These are phyloP conservation scores for Petunia secreta DNA, from an alignment of 257 asterid species.

Conservation along the genomic window DNA sequence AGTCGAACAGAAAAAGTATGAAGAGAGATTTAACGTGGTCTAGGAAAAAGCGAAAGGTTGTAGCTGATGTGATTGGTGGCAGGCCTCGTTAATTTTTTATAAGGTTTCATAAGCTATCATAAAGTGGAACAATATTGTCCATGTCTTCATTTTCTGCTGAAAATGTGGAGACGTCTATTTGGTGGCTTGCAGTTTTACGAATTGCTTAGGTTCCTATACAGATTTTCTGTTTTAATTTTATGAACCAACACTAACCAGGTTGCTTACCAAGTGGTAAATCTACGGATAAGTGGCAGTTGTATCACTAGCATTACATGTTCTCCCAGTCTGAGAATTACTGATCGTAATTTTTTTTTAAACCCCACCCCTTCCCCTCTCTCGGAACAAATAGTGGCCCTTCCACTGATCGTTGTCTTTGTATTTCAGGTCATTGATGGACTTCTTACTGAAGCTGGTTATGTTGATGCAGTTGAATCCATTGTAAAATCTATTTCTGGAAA, in stretches of 20 bases:
- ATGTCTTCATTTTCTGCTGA: neutral
- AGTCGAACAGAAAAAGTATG: neutral
- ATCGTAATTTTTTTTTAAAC: too few relatives aligned
- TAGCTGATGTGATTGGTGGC: neutral
- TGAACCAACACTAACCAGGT: neutral
- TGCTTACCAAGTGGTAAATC: neutral
- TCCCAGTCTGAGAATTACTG: neutral
- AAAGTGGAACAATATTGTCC: neutral
- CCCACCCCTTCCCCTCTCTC: too few relatives aligned
- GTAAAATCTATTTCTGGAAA: conserved; percentile 52
- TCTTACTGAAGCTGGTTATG: conserved; percentile 44
- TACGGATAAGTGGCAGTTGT: neutral
- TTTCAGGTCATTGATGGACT: conserved; percentile 72
- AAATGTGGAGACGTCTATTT: neutral
- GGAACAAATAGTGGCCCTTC: too few relatives aligned
- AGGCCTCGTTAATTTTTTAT: neutral
- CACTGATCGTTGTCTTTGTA: conserved; percentile 22
- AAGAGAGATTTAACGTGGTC: neutral
- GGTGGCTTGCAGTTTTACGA: neutral
- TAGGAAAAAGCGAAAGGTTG: neutral
- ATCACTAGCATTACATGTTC: neutral
- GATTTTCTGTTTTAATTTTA: neutral
- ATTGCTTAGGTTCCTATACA: neutral
- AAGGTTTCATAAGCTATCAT: neutral
- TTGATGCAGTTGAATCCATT: conserved; percentile 47